Base-by-base conservation (phyloP, 169 alveolate species). In the Eimeria falciformis region DNA sequence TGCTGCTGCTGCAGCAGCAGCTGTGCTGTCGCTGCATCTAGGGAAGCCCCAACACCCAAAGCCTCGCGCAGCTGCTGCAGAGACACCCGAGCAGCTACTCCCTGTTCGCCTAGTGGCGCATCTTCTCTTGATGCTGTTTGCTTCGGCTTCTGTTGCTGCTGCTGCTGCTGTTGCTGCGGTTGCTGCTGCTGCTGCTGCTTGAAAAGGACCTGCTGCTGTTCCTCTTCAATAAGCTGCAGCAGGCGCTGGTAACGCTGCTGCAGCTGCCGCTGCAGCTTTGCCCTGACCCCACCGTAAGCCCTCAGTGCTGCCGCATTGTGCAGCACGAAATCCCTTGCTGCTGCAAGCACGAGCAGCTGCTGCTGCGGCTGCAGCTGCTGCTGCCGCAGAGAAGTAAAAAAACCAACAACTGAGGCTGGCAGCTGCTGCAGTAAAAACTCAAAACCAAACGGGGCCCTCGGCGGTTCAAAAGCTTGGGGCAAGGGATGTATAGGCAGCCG, bases 331-430 rank as follows among this genome's bases (percentile, higher is more conserved):
- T 50, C 62, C 14, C 62, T 50, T 50, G 62, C 62, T 50, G 62
- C 62, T 50, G 62, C 62, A 7, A 50, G 14, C n/a, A 50, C n/a
- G n/a, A 50, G 62, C 62, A 50, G 62, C 62, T 50, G 62, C 62
- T 50, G 62, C 62, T 50, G n/a, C 62, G 62, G 62, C 62, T 50
- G 62, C 62, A 50, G 62, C 14, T 50, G 62, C 62, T 50, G 62
- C 62, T 50, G 62, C 62, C 62, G 7, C 62, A 50, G 62, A 14
- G 62, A 50, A 50, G 62, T 50, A 50, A 50, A 50, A 14, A 11
- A 50, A 7, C 62, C 62, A 7, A 14, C 62, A 50, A 50, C 14
- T 14, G 62, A 50, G 14, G 62, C n/a, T 7, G 62, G 62, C 62
- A 50, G 62, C 62, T 50, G 62, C 62, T 50, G 62, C 62, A 50